Base-by-base conservation (phyloP, 176 grass and related monocot genomes). In the Chloris gayana region DNA sequence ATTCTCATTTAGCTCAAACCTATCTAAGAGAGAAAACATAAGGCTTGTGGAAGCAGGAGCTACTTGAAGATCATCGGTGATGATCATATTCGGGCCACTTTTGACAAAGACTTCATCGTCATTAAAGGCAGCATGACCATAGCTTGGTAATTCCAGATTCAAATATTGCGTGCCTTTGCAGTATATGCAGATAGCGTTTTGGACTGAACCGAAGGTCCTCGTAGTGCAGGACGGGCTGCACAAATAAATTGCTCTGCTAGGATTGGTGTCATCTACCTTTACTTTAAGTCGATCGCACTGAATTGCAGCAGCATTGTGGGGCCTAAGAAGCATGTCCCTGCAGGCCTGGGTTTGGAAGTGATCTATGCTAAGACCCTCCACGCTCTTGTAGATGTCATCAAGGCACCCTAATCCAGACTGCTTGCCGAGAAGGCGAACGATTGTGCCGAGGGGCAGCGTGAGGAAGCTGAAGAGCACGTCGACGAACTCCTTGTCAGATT, bases 401-500 rank as follows among this genome's bases (percentile, higher is more conserved):
- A 90, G 42, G 80, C 74, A 75, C 1, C 88, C 83, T 0, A 87
- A 0, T 27, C 26, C 54, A 18, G 77, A 72, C 8, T 72, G 80
- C 64, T 86, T 86, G 19, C 62, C 70, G 0, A 80, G 80, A 26
- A 87, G 41, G 1, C 83, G 77, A 22, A 89, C 64, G 74, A 84
- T 30, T 1, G 85, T 82, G 46, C 85, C 91, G 3, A 91, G 42
- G 11, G 88, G 88, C 45, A 91, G 67, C 0, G 80, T 85, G 22
- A 94, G 76, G 61, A 94, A 94, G 17, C 89, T 94, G 26, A 91
- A 74, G 13, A 94, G 58, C 3, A 80, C 61, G 46, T 92, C 90
- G 4, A 92, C 80, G 42, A 92, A 92, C 3, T 84, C 70, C 44
- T 80, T 73, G 79, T 69, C 71, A 10, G 75, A 73, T 66, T 92